Base-by-base conservation (phyloP, 352 stramenopile species). In the Globisporangium yorkense region DNA sequence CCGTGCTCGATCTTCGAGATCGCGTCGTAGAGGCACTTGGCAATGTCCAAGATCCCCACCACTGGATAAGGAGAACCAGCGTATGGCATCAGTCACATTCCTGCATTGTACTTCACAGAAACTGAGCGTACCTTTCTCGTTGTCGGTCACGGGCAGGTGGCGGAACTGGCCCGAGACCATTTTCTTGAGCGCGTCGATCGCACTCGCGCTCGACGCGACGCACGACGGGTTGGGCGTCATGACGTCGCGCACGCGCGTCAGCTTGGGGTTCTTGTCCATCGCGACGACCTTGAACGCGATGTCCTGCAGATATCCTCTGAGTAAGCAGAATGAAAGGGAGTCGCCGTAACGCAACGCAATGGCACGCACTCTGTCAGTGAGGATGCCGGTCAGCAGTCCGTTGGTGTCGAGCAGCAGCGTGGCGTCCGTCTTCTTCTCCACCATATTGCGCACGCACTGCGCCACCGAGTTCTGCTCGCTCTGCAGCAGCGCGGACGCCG, bases 21-120 rank as follows among this genome's bases (percentile, higher is more conserved):
- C 1, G 96, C 96, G 76, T 99, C 96, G 68, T 99, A 98, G 39
- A 99, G 65, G 68, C 97, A 99, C 72, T 99, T 98, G 15, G 96
- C 95, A 66, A 99, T 99, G 71, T 99, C 96, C 50, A 99, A 67
- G 65, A 99, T 87, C 2, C 97, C 97, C 24, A 98, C 92, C 20
- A 99, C 93, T 80, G 18, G 27, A 7, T 56, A 35, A 48, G 18
- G 51, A 24, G 16, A 8, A 5, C 12, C 18, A 63, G 20, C 18
- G 40, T 5, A 47, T 33, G 31, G n/a, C 10, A 2, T 10, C 48
- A 20, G 13, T 20, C 33, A 58, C 33, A 37, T 6, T 6, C 4
- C 6, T 37, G 9, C 33, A 37, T 5, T 37, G 33, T 27, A 1
- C 24, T 27, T 27, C 24, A 27, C 24, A 27, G 24, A 27, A 9